Conservation (phyloP, 305 asterid species). For the Fraxinus floribunda region DNA sequence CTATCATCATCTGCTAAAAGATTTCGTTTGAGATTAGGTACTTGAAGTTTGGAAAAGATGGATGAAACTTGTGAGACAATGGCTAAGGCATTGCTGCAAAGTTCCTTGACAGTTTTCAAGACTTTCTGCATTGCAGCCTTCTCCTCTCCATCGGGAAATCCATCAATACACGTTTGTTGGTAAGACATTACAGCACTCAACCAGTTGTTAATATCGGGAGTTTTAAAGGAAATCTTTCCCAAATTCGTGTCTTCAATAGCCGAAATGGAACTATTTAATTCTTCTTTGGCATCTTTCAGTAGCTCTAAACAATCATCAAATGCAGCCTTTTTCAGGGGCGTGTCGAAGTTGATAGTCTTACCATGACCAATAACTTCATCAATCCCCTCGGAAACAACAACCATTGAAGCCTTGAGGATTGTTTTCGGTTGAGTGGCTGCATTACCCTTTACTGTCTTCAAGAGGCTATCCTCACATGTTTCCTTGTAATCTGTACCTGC, state of each 20-base stretch:
- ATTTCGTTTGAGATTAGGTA: conserved; percentile 30
- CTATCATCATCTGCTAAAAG: conserved; percentile 32
- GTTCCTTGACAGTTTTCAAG: conserved; percentile 38
- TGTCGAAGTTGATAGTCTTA: conserved; percentile 36
- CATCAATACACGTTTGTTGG: conserved; percentile 76
- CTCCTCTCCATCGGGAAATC: conserved; percentile 60
- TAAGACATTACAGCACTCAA: conserved; percentile 74
- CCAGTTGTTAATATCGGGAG: conserved; percentile 62
- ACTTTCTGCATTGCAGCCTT: conserved; percentile 39
- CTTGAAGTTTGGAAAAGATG: conserved; percentile 22
- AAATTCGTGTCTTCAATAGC: conserved; percentile 28
- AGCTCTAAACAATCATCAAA: conserved; percentile 56
- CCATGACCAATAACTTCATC: conserved; percentile 37
- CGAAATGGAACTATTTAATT: conserved; percentile 49
- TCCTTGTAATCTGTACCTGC: conserved; percentile 55
- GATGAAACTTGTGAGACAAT: conserved; percentile 39
- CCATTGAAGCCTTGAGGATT: conserved; percentile 50
- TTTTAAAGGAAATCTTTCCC: conserved; percentile 8
- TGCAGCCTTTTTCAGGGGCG: conserved; percentile 50
- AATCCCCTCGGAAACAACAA: conserved; percentile 39
- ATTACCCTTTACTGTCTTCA: conserved; percentile 38
- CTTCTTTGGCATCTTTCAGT: conserved; percentile 61
- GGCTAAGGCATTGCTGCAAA: conserved; percentile 69
- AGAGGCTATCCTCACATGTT: conserved; percentile 54
- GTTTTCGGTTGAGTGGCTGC: conserved; percentile 34